Evolutionary conservation across 192 early-diverging fungal species (phyloP).

Genomic region (Coemansia sp.): DNA sequence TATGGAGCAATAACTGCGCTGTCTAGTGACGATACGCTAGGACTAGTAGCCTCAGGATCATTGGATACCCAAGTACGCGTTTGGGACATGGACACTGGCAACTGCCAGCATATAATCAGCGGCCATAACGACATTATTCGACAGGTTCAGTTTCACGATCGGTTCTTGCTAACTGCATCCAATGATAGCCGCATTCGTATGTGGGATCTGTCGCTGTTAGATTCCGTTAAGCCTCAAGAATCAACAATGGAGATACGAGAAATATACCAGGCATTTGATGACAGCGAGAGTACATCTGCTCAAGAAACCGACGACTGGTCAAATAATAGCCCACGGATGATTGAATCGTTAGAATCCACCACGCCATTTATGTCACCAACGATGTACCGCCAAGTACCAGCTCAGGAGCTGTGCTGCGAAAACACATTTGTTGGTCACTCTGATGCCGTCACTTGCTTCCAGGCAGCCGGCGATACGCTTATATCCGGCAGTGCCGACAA

Average conservation of each 20-base stretch:
- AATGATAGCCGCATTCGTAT: constrained; percentile 64
- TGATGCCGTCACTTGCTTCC: constrained; percentile 42
- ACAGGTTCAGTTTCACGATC: constrained; percentile 38
- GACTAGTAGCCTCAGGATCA: constrained; percentile 62
- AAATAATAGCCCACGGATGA: too few species aligned
- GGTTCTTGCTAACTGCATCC: constrained; percentile 60
- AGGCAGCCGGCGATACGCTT: constrained; percentile 34
- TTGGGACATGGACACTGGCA: constrained; percentile 56
- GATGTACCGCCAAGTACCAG: constrained; percentile 19
- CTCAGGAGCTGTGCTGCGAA: constrained; percentile 37
- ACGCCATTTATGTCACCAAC: constrained; percentile 53
- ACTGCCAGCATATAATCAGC: constrained; percentile 32
- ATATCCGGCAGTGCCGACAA: constrained; percentile 72
- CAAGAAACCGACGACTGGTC: background rate
- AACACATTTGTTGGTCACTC: constrained; percentile 34
- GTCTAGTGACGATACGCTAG: constrained; percentile 58
- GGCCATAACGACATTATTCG: constrained; percentile 41
- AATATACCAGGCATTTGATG: constrained; percentile 4
- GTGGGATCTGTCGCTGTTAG: constrained; percentile 64
- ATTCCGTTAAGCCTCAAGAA: constrained; percentile 56
- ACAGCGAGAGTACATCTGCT: background rate
- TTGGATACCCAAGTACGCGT: constrained; percentile 67
- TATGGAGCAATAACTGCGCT: constrained; percentile 59
- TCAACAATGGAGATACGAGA: constrained; percentile 50
- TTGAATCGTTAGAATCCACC: constrained; percentile 54